phyloP scores from a whole-genome alignment of 192 early-diverging fungal genomes.

The Umbelopsis vinacea region DNA sequence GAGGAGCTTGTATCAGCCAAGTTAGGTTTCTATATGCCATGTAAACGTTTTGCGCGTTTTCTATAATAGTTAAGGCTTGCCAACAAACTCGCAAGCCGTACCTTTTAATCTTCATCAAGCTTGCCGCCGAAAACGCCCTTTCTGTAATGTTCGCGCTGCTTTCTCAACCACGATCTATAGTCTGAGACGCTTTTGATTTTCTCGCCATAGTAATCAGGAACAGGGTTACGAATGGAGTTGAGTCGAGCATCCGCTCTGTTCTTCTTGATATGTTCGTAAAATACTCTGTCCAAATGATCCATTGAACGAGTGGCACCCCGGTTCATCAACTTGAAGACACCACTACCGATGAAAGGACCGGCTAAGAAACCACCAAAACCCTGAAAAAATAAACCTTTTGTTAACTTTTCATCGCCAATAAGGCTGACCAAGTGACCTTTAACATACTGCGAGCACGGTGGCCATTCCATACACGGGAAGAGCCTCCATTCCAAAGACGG shows the following conservation, averaged over 20 bases:
- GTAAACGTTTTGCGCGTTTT: neutral
- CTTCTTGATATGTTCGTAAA: slow-evolving; percentile 63
- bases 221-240: slow-evolving; percentile 72
- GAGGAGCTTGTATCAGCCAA: neutral
- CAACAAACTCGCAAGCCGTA: neutral
- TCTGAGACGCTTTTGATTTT: slow-evolving; percentile 83
- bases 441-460: slow-evolving; percentile 48
- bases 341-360: slow-evolving; percentile 68
- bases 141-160: slow-evolving; percentile 79
- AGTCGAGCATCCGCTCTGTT: slow-evolving; percentile 71
- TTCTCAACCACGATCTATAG: slow-evolving; percentile 87
- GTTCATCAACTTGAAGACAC: slow-evolving; percentile 59
- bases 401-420: neutral
- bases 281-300: slow-evolving; percentile 61
- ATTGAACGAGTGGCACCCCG: slow-evolving; percentile 48
- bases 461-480: slow-evolving; percentile 57
- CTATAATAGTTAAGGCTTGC: slow-evolving; percentile 9
- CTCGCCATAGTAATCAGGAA: slow-evolving; percentile 93
- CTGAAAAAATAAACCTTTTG: slow-evolving; percentile 7
- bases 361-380: slow-evolving; percentile 64
- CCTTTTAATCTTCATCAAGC: slow-evolving; percentile 28
- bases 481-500: slow-evolving; percentile 71
- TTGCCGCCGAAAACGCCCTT: slow-evolving; percentile 72
- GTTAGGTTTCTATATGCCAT: neutral
- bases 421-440: neutral